Percentiles rank a stretch among this genome's conserved stretches.
Conservation (phyloP, 768 basidiomycete genomes). For the Amanita muscaria region DNA sequence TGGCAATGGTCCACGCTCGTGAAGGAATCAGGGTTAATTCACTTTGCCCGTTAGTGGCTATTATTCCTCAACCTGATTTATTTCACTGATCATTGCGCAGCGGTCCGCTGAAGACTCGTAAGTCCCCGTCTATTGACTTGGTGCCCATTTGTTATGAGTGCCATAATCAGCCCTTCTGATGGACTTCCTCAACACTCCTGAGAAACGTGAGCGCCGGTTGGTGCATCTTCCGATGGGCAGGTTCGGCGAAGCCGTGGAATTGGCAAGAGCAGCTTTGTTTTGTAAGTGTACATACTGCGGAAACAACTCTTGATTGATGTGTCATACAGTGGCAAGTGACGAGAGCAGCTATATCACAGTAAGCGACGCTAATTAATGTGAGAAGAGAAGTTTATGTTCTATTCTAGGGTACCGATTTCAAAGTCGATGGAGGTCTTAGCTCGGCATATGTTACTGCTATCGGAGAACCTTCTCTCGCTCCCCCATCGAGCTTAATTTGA, state of each 20-base stretch:
- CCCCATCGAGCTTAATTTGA: constrained; percentile 56
- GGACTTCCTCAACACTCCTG: constrained; percentile 95
- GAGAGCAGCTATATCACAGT: constrained; percentile 97
- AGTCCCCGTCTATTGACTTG: neutral
- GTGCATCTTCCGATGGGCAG: constrained; percentile 94
- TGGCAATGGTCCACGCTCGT: constrained; percentile 95
- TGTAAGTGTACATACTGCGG: constrained; percentile 40
- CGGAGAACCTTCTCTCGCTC: constrained; percentile 64
- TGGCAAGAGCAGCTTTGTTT: constrained; percentile 90
- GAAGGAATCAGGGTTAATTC: constrained; percentile 97
- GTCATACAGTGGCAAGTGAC: constrained; percentile 57
- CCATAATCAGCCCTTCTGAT: constrained; percentile 73
- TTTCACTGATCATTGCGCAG: constrained; percentile 30
- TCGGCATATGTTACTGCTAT: constrained; percentile 88
- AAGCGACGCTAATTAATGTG: constrained; percentile 14
- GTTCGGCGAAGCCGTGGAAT: constrained; percentile 94
- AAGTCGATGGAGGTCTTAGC: constrained; percentile 90
- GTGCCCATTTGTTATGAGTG: too few relatives aligned
- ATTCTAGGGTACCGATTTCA: constrained; percentile 78
- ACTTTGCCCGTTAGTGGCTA: constrained; percentile 76
- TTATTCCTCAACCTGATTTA: constrained; percentile 2
- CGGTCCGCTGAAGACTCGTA: constrained; percentile 92
- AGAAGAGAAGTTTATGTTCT: constrained; percentile 6
- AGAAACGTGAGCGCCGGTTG: constrained; percentile 87
- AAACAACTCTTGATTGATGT: constrained; percentile 1